phyloP scores from a whole-genome alignment of 169 alveolate genomes.

The Plasmodium berghei region DNA sequence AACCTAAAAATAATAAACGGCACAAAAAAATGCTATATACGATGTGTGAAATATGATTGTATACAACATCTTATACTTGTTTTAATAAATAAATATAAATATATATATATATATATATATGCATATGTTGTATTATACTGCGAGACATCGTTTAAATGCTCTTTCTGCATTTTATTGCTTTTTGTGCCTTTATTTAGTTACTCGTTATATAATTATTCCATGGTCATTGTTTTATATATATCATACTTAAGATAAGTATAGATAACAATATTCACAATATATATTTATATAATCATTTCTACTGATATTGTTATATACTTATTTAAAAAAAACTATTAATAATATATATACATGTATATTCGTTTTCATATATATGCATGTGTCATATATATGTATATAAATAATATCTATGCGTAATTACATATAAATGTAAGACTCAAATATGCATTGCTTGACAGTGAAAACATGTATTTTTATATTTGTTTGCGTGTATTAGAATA shows the following conservation, averaged over 20 bases:
- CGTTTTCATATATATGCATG: neutral
- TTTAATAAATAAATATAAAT: too few relatives aligned
- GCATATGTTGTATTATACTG: too few relatives aligned
- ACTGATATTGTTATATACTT: neutral
- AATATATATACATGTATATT: neutral
- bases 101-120: too few relatives aligned
- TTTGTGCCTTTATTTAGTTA: too few relatives aligned
- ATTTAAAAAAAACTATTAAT: neutral
- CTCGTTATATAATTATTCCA: too few relatives aligned
- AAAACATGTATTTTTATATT: neutral
- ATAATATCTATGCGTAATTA: neutral
- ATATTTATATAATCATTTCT: neutral
- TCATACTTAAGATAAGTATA: neutral
- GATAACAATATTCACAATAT: slow-evolving; percentile 8
- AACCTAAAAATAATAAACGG: too few relatives aligned
- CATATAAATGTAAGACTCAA: neutral
- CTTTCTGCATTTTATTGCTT: too few relatives aligned
- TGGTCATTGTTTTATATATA: too few relatives aligned
- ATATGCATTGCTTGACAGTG: neutral
- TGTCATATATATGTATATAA: neutral
- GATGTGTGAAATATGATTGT: too few relatives aligned
- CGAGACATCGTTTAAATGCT: too few relatives aligned
- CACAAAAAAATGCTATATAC: too few relatives aligned
- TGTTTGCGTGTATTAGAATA: neutral
- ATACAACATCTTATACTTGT: too few relatives aligned